phyloP scores from a whole-genome alignment of 164 flowering plant genomes.

The Nymphaea thermarum region DNA sequence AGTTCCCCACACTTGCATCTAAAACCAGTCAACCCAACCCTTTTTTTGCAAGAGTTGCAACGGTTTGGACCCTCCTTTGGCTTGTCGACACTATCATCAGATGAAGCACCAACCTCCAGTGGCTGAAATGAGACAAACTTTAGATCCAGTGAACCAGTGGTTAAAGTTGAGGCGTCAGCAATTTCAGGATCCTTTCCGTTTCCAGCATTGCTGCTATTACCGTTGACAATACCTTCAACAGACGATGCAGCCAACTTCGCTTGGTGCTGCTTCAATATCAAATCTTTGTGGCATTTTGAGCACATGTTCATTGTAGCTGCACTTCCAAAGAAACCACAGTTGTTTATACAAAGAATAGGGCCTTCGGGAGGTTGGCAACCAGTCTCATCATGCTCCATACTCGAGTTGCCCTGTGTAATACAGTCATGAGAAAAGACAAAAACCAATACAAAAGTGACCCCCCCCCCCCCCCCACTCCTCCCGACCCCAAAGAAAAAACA shows the following conservation, averaged over 20 bases:
- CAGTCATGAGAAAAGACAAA: neutral
- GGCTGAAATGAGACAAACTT: conserved; percentile 12
- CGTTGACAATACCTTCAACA: conserved; percentile 35
- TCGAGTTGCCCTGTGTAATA: conserved; percentile 13
- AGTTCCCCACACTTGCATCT: conserved; percentile 41
- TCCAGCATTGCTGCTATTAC: conserved; percentile 13
- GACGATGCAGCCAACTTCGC: conserved; percentile 43
- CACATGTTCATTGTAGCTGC: conserved; percentile 56
- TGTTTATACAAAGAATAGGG: conserved; percentile 39
- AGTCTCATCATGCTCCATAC: conserved; percentile 48
- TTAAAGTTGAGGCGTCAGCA: conserved; percentile 11
- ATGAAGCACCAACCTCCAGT: conserved; percentile 8
- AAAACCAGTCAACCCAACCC: conserved; percentile 48
- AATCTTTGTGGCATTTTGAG: conserved; percentile 49
- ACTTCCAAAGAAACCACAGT: conserved; percentile 54
- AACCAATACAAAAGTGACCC: neutral
- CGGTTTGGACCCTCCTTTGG: conserved; percentile 35
- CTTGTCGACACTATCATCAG: conserved; percentile 12
- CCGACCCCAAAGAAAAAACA: neutral
- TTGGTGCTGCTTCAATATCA: conserved; percentile 35
- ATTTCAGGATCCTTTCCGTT: conserved; percentile 18
- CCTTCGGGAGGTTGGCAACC: conserved; percentile 48
- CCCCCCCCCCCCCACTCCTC: no score
- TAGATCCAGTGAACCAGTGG: conserved; percentile 12
- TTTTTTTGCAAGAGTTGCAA: conserved; percentile 37